These are phyloP conservation scores for Pezicula neosporulosa DNA, from an alignment of 2,329 filamentous ascomycete genomes.

Conservation along the genomic window DNA sequence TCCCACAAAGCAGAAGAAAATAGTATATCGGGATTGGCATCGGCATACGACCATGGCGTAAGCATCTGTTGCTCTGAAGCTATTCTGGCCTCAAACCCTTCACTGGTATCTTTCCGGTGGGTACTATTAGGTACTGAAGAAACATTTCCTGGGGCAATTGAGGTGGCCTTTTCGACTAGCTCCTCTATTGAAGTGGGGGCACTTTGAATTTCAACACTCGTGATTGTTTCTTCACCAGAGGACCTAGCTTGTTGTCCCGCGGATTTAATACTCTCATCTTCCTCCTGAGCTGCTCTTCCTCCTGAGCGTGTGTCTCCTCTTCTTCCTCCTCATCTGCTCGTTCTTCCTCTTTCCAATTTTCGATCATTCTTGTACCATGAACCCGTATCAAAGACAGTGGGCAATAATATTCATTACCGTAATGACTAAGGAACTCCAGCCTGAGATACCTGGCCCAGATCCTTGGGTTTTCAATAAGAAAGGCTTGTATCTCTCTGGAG, in stretches of 20 bases:
- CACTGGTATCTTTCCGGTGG: neutral
- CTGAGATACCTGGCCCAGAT: constrained; percentile 95
- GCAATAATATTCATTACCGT: constrained; percentile 95
- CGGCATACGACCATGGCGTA: constrained; percentile 11
- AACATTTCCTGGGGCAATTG: neutral
- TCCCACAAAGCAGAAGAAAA: no score
- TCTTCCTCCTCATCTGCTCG: constrained; percentile 58
- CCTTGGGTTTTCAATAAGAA: constrained; percentile 87
- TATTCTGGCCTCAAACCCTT: constrained; percentile 6
- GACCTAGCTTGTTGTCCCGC: constrained; percentile 11
- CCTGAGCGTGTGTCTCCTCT: constrained; percentile 33
- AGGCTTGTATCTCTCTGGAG: constrained; percentile 89
- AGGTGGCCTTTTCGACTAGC: constrained; percentile 17
- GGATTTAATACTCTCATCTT: constrained; percentile 21
- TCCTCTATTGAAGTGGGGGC: constrained; percentile 31
- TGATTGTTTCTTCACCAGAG: constrained; percentile 12
- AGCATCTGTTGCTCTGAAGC: constrained; percentile 7
- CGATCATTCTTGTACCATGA: constrained; percentile 93
- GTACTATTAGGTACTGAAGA: neutral
- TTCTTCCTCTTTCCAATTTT: constrained; percentile 82
- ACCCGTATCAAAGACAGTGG: constrained; percentile 86
- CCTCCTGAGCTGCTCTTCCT: constrained; percentile 12
- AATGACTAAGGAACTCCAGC: constrained; percentile 89
- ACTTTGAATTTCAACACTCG: constrained; percentile 18
- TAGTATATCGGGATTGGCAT: no score